Evolutionary conservation across 768 basidiomycete species (phyloP).

Genomic region (Russula abietina): DNA sequence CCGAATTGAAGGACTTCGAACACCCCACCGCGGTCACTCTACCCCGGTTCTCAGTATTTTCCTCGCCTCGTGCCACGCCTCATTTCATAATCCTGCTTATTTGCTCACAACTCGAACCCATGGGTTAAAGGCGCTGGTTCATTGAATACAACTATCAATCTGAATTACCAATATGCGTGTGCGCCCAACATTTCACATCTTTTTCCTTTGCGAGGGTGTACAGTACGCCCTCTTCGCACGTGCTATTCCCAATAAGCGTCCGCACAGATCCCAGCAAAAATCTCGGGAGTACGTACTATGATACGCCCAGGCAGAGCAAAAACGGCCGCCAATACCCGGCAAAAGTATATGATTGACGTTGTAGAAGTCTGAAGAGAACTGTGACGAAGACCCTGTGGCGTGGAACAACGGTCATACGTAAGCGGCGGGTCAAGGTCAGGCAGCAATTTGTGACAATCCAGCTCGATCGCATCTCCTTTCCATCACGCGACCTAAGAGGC

Average conservation of each 20-base stretch:
- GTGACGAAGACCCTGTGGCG: conserved; percentile 8
- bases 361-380: conserved; percentile 15
- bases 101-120: background rate
- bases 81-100: background rate
- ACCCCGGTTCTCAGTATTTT: background rate
- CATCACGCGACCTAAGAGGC: conserved; percentile 12
- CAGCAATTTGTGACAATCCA: conserved; percentile 12
- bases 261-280: background rate
- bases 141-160: background rate
- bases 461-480: conserved; percentile 1
- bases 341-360: conserved; percentile 11
- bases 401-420: background rate
- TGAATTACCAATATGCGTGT: background rate
- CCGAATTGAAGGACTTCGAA: conserved; percentile 16
- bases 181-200: background rate
- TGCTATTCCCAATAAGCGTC: background rate
- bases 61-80: conserved; percentile 5
- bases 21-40: conserved; percentile 8
- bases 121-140: too few relatives aligned
- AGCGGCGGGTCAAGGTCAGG: background rate
- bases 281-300: background rate
- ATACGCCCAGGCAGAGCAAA: conserved; percentile 8
- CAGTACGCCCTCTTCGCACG: background rate
- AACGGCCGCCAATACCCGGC: background rate
- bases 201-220: background rate